A percentile compares a stretch with the other conserved stretches of the same genome.
phyloP scores from a whole-genome alignment of 495 filamentous ascomycete genomes.

The Neurospora sp. region DNA sequence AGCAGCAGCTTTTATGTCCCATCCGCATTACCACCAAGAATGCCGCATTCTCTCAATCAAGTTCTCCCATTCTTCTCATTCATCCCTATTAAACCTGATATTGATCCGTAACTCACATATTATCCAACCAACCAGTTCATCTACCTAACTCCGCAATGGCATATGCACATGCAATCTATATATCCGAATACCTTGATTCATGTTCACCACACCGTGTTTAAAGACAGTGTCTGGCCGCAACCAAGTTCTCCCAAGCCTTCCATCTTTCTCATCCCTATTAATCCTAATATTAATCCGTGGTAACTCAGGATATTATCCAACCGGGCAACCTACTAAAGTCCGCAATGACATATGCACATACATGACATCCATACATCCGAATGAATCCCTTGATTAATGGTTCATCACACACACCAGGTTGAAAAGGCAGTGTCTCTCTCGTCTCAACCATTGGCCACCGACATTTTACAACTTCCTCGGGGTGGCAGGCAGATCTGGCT shows the following conservation, averaged over 20 bases:
- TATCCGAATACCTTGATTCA: background rate
- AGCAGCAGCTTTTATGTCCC: background rate
- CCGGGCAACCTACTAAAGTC: background rate
- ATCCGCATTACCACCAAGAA: background rate
- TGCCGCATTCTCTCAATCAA: background rate
- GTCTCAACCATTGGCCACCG: background rate
- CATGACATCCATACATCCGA: background rate
- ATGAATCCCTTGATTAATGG: background rate
- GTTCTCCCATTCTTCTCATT: background rate
- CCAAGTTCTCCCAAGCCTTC: too few species aligned
- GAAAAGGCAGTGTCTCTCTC: background rate
- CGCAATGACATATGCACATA: too few species aligned
- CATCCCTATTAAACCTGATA: background rate
- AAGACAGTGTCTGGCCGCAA: background rate
- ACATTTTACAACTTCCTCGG: conserved; percentile 12
- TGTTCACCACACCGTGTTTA: background rate
- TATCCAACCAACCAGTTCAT: background rate
- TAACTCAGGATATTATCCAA: background rate
- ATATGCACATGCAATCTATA: background rate
- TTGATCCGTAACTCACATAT: background rate
- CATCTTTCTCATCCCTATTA: background rate
- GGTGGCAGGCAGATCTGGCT: background rate
- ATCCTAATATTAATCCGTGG: background rate
- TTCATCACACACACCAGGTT: background rate
- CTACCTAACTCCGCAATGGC: background rate